A percentile compares a stretch with the other conserved stretches of the same genome.
These are phyloP conservation scores for Elsinoe perseae DNA, from an alignment of 2,329 filamentous ascomycete species.

Conservation along the genomic window DNA sequence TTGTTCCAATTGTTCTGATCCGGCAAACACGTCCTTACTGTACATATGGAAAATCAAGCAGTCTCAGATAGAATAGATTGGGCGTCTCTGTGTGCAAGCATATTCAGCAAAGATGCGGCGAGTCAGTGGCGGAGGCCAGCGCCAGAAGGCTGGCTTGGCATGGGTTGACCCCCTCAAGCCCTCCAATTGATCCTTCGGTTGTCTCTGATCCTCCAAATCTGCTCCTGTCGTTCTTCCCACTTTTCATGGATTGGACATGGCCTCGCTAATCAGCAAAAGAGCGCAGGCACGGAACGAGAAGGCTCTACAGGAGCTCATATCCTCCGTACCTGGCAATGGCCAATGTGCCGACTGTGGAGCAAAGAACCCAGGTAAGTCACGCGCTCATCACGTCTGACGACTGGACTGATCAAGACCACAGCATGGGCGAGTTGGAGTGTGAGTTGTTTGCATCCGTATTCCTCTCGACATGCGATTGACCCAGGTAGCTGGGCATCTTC, in stretches of 20 bases:
- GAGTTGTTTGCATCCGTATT: constrained; percentile 39
- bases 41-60: background rate
- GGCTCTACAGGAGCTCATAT: constrained; percentile 79
- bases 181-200: background rate
- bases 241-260: constrained; percentile 45
- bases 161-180: background rate
- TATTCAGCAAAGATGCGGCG: background rate
- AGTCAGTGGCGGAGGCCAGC: constrained; percentile 4
- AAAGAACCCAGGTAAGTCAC: constrained; percentile 72
- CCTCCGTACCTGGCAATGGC: constrained; percentile 78
- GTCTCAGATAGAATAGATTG: background rate
- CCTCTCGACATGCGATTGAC: background rate
- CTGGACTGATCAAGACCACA: constrained; percentile 37
- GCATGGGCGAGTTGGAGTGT: constrained; percentile 97
- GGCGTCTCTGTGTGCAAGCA: background rate
- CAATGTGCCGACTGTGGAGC: constrained; percentile 88
- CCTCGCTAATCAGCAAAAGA: constrained; percentile 77
- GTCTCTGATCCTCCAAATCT: background rate
- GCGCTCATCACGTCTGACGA: background rate
- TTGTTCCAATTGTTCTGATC: background rate
- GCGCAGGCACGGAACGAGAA: constrained; percentile 97
- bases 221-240: background rate
- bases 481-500: constrained; percentile 74
- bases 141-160: constrained; percentile 12
- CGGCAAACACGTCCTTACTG: background rate